Evolutionary conservation across 148 eudicot genomes (phyloP).

Genomic region (Vaccinium corymbosum): DNA sequence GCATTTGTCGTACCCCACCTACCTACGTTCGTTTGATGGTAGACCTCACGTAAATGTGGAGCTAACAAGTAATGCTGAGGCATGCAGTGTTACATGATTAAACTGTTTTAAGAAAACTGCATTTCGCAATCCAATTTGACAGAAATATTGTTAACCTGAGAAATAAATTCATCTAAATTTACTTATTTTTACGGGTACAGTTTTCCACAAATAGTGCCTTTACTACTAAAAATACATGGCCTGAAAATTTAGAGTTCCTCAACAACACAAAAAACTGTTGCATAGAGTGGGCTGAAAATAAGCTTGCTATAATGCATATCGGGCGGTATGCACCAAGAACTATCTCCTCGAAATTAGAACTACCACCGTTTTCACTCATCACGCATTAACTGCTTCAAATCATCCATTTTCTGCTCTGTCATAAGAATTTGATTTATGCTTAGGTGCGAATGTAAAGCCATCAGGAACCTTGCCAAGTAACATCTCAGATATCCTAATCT

Average conservation of each 20-base stretch:
- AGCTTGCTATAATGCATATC: not conserved
- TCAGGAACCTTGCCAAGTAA: conserved; percentile 91
- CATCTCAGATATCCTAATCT: conserved; percentile 90
- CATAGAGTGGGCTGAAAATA: not conserved
- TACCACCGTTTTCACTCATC: not conserved
- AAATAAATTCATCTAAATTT: conserved; percentile 2
- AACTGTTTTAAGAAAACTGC: not conserved
- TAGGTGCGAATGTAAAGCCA: conserved; percentile 80
- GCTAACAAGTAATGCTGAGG: too few relatives aligned
- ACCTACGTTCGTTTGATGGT: too few relatives aligned
- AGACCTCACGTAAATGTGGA: too few relatives aligned
- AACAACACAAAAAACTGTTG: not conserved
- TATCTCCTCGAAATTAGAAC: not conserved
- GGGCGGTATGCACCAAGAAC: not conserved
- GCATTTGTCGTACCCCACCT: not conserved
- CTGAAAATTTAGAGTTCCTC: not conserved
- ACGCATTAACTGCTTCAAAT: conserved; percentile 7
- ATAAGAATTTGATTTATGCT: conserved; percentile 94
- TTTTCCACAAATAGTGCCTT: not conserved
- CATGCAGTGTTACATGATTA: not conserved
- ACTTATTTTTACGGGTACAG: not conserved
- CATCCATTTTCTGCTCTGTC: conserved; percentile 92
- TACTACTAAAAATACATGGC: not conserved
- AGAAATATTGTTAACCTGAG: not conserved
- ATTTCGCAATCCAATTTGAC: not conserved